Evolutionary conservation across 352 stramenopile species (phyloP), one percentile per base, ranked within the genome.

Genomic region (Elongisporangium anandrum): DNA sequence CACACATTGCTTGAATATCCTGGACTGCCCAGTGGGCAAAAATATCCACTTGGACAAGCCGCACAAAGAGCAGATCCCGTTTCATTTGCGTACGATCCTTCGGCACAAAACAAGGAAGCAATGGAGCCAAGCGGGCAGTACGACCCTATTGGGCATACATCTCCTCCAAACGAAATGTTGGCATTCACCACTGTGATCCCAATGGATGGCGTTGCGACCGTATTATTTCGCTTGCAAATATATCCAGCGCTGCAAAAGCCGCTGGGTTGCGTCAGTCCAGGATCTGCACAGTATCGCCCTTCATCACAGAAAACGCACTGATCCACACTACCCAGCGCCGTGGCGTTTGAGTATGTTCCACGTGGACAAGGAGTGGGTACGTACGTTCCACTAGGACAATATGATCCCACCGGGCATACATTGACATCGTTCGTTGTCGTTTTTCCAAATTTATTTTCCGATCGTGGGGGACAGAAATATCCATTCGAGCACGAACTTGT

Each of bases 341-440:
- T 73, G 1, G 58, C 55, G 41, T 86, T 85, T 0, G 81, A 85
- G 54, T 87, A 94, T 0, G 81, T 81, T 13, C 85, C 82, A 60
- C 66, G 56, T 0, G 80, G 77, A 50, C 86, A 95, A 12, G 73
- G 69, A 26, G 69, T 55, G 1, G 89, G 85, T 0, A 80, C 48
- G 12, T 83, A 79, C 2, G 89, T 92, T n/a, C 72, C 82, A 62
- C 83, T 60, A 1, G 76, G 74, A 47, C 92, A 98, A 54, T 90
- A 97, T 0, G 66, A 59, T 4, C 93, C 93, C 6, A 48, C 50
- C 16, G 85, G 73, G 68, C 90, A 97, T 8, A 67, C 52, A n/a
- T 76, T 45, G 1, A 17, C 10, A 16, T 9, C 34, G 4, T 72
- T 80, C 1, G 54, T 57, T 8, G 26, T 41, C 23, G 59, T 85